A percentile compares a stretch with the other conserved stretches of the same genome.
Conservation (phyloP, 2,329 filamentous ascomycete genomes). For the Ilyonectria robusta region DNA sequence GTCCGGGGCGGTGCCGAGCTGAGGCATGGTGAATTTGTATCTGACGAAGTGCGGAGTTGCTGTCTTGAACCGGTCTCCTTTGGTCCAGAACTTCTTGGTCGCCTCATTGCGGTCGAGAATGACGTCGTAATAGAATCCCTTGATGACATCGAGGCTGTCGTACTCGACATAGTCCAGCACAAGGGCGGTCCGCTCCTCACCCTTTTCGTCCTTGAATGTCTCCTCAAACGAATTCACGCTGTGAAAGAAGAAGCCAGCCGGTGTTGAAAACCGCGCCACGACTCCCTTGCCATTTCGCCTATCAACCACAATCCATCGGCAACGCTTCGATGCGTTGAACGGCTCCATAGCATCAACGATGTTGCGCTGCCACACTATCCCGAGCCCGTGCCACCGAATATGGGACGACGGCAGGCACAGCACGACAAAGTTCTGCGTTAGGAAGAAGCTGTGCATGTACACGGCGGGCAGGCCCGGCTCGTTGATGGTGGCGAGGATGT, state of each 20-base stretch:
- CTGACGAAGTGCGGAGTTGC: slow-evolving; percentile 58
- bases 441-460: slow-evolving; percentile 88
- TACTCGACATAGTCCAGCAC: slow-evolving; percentile 77
- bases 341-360: slow-evolving; percentile 76
- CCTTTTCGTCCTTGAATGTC: slow-evolving; percentile 52
- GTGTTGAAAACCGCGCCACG: slow-evolving; percentile 76
- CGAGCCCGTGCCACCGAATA: slow-evolving; percentile 69
- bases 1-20: slow-evolving; percentile 12
- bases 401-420: slow-evolving; percentile 81
- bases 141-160: slow-evolving; percentile 74
- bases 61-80: slow-evolving; percentile 56
- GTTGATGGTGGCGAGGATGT: slow-evolving; percentile 78
- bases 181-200: slow-evolving; percentile 60
- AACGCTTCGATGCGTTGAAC: slow-evolving; percentile 70
- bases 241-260: slow-evolving; percentile 85
- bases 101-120: slow-evolving; percentile 68
- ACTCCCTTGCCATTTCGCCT: slow-evolving; percentile 73
- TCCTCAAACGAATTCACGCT: slow-evolving; percentile 84
- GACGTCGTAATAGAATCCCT: slow-evolving; percentile 78
- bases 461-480: slow-evolving; percentile 66
- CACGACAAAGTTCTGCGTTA: slow-evolving; percentile 79
- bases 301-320: slow-evolving; percentile 83
- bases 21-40: slow-evolving; percentile 59
- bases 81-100: slow-evolving; percentile 59
- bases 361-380: slow-evolving; percentile 76